Base-by-base conservation (phyloP, 805 yeast genomes). In the Ogataea neopini region DNA sequence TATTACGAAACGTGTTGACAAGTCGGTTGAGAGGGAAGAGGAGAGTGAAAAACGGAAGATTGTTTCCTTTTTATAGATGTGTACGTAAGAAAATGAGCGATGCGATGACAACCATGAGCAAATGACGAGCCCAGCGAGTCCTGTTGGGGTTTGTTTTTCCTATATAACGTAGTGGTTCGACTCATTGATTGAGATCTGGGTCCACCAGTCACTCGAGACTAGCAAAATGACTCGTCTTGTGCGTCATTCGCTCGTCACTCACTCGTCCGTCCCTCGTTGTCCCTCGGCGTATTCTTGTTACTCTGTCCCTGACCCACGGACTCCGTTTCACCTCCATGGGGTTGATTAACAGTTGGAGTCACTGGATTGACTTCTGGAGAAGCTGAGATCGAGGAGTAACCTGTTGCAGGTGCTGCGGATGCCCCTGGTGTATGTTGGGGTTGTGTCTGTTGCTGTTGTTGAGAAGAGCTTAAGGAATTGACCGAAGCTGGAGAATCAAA, bases 361-460 rank as follows among this genome's bases (percentile, higher is more conserved):
- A 44, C 40, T 15, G 52, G 46, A 26, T 41, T 43, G n/a, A 49
- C 36, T 18, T 45, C 49, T 2, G 51, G 45, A 28, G 48, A 29
- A 14, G 48, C 40, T 11, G 47, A 35, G 10, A 30, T 30, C 6
- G 49, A 43, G n/a, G 40, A 42, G 35, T 19, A 38, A 3, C 25
- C 43, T 8, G 28, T 20, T 17, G 38, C 43, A 20, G 26, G 26
- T 17, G 25, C 37, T 36, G 40, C 43, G 32, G 26, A n/a, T 17
- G 25, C 37, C 22, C 28, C 29, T 34, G 37, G 14, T 5, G 37
- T 32, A 5, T 32, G 18, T 22, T 32, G 37, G 9, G 25, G 30
- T 4, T 26, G 20, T 17, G 29, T 29, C 30, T 26, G 41, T 19
- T 25, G 37, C 4, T 17, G 42, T 17, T 11, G 22, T n/a, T 38